A percentile compares a stretch with the other conserved stretches of the same genome.
These are phyloP conservation scores for Candida railenensis DNA, from an alignment of 805 yeast species.

Conservation along the genomic window DNA sequence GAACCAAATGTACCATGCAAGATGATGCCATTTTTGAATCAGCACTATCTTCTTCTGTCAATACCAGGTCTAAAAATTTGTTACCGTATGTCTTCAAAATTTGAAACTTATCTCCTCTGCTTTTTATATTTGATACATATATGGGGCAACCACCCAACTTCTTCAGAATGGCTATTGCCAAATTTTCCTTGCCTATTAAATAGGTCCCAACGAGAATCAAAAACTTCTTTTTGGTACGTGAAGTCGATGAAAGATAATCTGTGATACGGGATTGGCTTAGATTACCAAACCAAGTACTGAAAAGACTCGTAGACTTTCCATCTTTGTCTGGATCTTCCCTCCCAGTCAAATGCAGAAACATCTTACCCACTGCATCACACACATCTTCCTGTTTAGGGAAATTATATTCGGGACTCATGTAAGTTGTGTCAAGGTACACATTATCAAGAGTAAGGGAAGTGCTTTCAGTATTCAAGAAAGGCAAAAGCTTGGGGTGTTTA, in stretches of 20 bases:
- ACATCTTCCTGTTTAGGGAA: slow-evolving; percentile 80
- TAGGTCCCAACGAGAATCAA: slow-evolving; percentile 81
- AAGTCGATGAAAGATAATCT: slow-evolving; percentile 24
- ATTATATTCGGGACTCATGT: slow-evolving; percentile 67
- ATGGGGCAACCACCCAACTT: slow-evolving; percentile 49
- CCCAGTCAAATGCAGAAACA: slow-evolving; percentile 38
- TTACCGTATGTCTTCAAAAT: slow-evolving; percentile 48
- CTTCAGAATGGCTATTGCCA: slow-evolving; percentile 68
- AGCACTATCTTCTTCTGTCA: slow-evolving; percentile 18
- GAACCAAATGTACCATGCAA: slow-evolving; percentile 61
- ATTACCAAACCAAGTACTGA: slow-evolving; percentile 32
- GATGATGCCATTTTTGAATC: slow-evolving; percentile 26
- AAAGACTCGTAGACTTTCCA: slow-evolving; percentile 14
- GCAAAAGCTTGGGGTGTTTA: slow-evolving; percentile 26
- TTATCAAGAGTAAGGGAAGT: slow-evolving; percentile 45
- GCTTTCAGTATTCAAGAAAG: slow-evolving; percentile 14
- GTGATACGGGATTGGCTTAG: slow-evolving; percentile 39
- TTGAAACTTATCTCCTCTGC: slow-evolving; percentile 37
- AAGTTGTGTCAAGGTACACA: slow-evolving; percentile 88
- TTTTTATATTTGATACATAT: slow-evolving; percentile 49
- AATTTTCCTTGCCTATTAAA: slow-evolving; percentile 86
- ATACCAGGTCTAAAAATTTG: slow-evolving; percentile 31
- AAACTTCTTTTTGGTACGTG: slow-evolving; percentile 35
- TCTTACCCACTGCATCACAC: slow-evolving; percentile 55
- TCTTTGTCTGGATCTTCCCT: slow-evolving; percentile 24